phyloP scores from a whole-genome alignment of 192 early-diverging fungal species.

The Geranomyces variabilis region DNA sequence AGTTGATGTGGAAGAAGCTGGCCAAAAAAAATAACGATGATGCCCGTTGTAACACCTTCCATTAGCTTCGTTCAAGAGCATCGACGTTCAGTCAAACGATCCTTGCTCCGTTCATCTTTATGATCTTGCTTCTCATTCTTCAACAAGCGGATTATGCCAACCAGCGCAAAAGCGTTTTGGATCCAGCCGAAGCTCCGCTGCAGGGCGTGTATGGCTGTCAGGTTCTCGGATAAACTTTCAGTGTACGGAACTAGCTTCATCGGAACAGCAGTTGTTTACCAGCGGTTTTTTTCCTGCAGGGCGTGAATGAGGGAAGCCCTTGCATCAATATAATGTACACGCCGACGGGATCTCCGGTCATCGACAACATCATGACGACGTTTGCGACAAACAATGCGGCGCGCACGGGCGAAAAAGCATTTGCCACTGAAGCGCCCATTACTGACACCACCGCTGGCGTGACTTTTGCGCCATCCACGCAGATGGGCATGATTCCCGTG shows the following conservation, averaged over 20 bases:
- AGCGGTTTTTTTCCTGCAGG: no score
- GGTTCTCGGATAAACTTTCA: slow-evolving; percentile 1
- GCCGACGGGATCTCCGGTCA: slow-evolving; percentile 33
- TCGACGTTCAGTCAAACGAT: slow-evolving; percentile 68
- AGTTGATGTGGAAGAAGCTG: background rate
- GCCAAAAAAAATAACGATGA: background rate
- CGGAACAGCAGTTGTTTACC: no score
- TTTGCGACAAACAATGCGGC: slow-evolving; percentile 47
- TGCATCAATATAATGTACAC: slow-evolving; percentile 71
- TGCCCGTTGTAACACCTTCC: background rate
- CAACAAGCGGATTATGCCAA: slow-evolving; percentile 52
- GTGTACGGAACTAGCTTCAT: background rate
- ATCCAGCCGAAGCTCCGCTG: slow-evolving; percentile 49
- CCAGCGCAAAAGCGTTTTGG: slow-evolving; percentile 35
- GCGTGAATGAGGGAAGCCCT: slow-evolving; percentile 40
- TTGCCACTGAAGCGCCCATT: slow-evolving; percentile 39
- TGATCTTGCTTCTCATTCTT: slow-evolving; percentile 66
- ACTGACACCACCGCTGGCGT: background rate
- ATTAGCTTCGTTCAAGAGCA: slow-evolving; percentile 57
- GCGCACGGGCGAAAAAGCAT: slow-evolving; percentile 39
- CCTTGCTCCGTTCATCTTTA: slow-evolving; percentile 69
- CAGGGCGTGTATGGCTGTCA: slow-evolving; percentile 44
- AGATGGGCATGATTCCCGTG: slow-evolving; percentile 60
- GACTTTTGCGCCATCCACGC: slow-evolving; percentile 28
- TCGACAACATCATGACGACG: slow-evolving; percentile 36